phyloP scores from a whole-genome alignment of 148 eudicot genomes.

The Rhododendron ovatum region DNA sequence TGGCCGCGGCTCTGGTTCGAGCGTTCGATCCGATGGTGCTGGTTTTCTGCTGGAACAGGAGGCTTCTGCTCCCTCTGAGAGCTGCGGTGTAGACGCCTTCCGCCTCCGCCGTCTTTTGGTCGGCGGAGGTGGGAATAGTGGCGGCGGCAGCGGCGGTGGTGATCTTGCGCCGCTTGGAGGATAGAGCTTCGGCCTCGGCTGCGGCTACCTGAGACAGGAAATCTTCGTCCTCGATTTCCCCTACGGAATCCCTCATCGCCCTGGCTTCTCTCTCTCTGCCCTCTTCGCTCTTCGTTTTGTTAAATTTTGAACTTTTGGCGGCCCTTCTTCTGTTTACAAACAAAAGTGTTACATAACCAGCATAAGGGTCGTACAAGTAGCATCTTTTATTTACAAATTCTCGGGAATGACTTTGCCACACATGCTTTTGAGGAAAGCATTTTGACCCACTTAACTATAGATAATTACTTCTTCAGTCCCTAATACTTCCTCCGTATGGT shows the following conservation, averaged over 20 bases:
- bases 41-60: constrained; percentile 17
- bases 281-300: neutral
- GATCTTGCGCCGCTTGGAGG: constrained; percentile 30
- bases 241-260: neutral
- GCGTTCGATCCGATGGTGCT: neutral
- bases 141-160: neutral
- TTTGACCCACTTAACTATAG: too few relatives aligned
- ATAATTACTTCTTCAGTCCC: too few relatives aligned
- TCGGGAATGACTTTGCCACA: neutral
- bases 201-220: constrained; percentile 34
- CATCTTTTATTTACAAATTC: too few relatives aligned
- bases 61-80: constrained; percentile 34
- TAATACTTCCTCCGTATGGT: too few relatives aligned
- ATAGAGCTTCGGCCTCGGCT: constrained; percentile 26
- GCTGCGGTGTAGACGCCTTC: constrained; percentile 42
- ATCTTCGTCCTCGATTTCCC: constrained; percentile 14
- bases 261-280: neutral
- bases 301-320: neutral
- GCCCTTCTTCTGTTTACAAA: neutral
- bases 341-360: too few relatives aligned
- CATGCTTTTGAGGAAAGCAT: too few relatives aligned
- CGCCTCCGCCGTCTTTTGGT: constrained; percentile 11
- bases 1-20: neutral
- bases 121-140: neutral
- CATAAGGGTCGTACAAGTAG: too few relatives aligned